A percentile compares a stretch with the other conserved stretches of the same genome.
phyloP scores from a whole-genome alignment of 805 yeast genomes.

The Starmerella asiatica region DNA sequence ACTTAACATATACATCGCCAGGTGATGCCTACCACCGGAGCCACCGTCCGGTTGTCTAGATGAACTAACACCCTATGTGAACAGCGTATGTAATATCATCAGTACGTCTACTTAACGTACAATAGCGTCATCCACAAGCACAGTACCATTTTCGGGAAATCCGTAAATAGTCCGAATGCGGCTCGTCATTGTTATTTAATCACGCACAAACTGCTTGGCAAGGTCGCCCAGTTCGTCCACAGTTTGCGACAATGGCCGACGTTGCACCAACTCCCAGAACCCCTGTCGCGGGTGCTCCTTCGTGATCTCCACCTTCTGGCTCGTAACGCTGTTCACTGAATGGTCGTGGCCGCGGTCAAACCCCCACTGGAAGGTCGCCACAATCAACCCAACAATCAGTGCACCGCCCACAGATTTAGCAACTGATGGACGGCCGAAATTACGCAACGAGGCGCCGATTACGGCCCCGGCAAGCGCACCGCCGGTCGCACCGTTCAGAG shows the following conservation, averaged over 20 bases:
- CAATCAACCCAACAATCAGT: constrained; percentile 32
- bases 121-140: too few species aligned
- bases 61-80: too few species aligned
- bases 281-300: constrained; percentile 35
- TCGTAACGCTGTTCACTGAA: constrained; percentile 20
- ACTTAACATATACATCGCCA: too few species aligned
- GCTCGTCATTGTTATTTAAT: too few species aligned
- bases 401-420: constrained; percentile 37
- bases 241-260: constrained; percentile 73
- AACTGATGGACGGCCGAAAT: constrained; percentile 22
- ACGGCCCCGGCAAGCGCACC: constrained; percentile 37
- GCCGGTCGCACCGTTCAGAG: constrained; percentile 42
- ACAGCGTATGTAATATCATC: too few species aligned
- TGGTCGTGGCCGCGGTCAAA: constrained; percentile 23
- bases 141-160: too few species aligned
- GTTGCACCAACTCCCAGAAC: constrained; percentile 68
- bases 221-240: constrained; percentile 53
- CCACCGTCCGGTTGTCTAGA: too few species aligned
- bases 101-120: too few species aligned
- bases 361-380: constrained; percentile 32
- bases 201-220: constrained; percentile 22
- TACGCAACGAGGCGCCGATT: constrained; percentile 27
- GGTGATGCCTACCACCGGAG: too few species aligned
- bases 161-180: too few species aligned
- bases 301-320: constrained; percentile 29